These are phyloP conservation scores for Aspergillus terreus DNA, from an alignment of 2,329 filamentous ascomycete species.

Conservation along the genomic window DNA sequence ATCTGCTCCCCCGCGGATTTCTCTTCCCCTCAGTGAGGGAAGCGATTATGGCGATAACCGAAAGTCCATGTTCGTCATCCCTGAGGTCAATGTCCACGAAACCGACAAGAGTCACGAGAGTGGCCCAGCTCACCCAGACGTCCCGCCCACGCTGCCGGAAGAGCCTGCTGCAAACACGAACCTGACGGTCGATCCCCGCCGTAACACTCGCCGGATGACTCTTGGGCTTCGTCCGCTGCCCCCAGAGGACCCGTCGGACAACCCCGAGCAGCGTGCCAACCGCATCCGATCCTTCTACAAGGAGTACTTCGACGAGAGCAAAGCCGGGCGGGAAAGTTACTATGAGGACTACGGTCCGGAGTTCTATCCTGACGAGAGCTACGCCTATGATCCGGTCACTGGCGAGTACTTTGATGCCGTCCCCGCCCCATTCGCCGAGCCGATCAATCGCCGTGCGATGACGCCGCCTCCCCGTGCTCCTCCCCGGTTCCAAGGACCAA, in stretches of 20 bases:
- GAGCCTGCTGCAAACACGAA: slow-evolving; percentile 21
- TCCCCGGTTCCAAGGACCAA: slow-evolving; percentile 50
- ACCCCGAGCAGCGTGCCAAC: slow-evolving; percentile 91
- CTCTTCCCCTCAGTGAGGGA: slow-evolving; percentile 42
- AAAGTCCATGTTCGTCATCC: slow-evolving; percentile 45
- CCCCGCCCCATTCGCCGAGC: slow-evolving; percentile 70
- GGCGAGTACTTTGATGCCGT: slow-evolving; percentile 30
- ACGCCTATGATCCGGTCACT: slow-evolving; percentile 51
- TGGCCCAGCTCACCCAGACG: slow-evolving; percentile 9
- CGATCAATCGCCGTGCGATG: slow-evolving; percentile 86
- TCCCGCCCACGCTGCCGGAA: slow-evolving; percentile 20
- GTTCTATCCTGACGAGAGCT: slow-evolving; percentile 61
- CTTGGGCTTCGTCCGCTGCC: slow-evolving; percentile 77
- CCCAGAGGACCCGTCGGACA: slow-evolving; percentile 79
- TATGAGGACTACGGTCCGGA: slow-evolving; percentile 73
- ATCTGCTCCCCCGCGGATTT: slow-evolving; percentile 24
- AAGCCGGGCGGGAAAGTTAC: slow-evolving; percentile 54
- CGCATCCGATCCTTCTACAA: slow-evolving; percentile 98
- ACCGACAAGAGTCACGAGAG: slow-evolving; percentile 20
- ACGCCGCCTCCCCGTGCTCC: slow-evolving; percentile 78
- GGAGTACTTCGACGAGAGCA: slow-evolving; percentile 93
- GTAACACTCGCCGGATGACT: slow-evolving; percentile 51
- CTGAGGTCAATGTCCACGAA: slow-evolving; percentile 28
- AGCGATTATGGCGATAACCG: slow-evolving; percentile 56
- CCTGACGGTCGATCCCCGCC: slow-evolving; percentile 25